These are phyloP conservation scores for Saccharomyces hybrid DNA, from an alignment of 1,139 yeast species.

Conservation along the genomic window DNA sequence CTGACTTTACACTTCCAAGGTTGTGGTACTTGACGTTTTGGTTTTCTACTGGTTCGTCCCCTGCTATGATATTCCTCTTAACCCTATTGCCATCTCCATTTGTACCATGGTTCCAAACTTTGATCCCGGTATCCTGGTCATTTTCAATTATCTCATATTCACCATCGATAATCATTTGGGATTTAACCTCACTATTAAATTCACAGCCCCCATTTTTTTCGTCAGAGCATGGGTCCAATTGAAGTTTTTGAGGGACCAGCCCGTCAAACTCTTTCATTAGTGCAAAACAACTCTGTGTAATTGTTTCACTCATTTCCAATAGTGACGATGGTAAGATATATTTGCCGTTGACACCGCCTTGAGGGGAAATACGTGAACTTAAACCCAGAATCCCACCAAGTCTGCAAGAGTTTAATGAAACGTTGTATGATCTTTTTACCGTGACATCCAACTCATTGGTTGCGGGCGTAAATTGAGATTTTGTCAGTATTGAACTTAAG, in stretches of 20 bases:
- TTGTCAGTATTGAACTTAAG: slow-evolving; percentile 18
- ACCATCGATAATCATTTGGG: slow-evolving; percentile 1
- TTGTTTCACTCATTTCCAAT: slow-evolving; percentile 48
- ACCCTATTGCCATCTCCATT: not conserved
- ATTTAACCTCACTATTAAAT: slow-evolving; percentile 21
- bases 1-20: not conserved
- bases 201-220: slow-evolving; percentile 24
- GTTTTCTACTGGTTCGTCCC: not conserved
- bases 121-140: not conserved
- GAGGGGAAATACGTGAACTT: slow-evolving; percentile 50
- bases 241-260: slow-evolving; percentile 40
- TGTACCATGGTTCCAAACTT: slow-evolving; percentile 3
- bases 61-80: not conserved
- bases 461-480: slow-evolving; percentile 17
- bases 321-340: slow-evolving; percentile 37
- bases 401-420: slow-evolving; percentile 61
- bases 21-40: not conserved
- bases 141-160: not conserved
- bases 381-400: slow-evolving; percentile 67
- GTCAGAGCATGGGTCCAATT: slow-evolving; percentile 34
- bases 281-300: slow-evolving; percentile 64
- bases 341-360: not conserved
- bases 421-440: slow-evolving; percentile 27
- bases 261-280: slow-evolving; percentile 34
- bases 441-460: slow-evolving; percentile 22